Base-by-base conservation (phyloP, 768 basidiomycete species). In the Termitomyces sp. region DNA sequence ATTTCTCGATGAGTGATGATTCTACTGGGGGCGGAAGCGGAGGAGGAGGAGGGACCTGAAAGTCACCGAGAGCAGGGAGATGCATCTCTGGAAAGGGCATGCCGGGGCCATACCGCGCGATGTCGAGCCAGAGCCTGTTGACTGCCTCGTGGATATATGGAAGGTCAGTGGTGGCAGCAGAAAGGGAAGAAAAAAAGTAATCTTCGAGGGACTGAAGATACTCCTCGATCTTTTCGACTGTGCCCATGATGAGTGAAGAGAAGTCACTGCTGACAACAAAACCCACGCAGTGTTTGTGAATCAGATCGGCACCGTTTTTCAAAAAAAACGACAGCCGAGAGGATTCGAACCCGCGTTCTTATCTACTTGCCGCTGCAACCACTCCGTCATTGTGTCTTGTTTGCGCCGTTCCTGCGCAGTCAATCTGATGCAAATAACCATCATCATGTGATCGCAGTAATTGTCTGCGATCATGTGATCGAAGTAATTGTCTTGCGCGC, bases 61-160 rank as follows among this genome's bases (percentile, higher is more conserved):
- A 88, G 61, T 83, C 78, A 10, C 87, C 86, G 1, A 90, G 78
- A 35, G 78, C 78, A 17, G 87, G 84, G 45, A 88, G 70, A 60
- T 72, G 79, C 52, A 79, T 70, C 12, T 77, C 77, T 38, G 74
- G 76, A 56, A 81, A 75, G 19, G 80, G 77, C 61, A 90, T 76
- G 44, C 80, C 78, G 17, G 87, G 89, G 22, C 91, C 90, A 66
- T 88, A 91, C 54, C 91, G 84, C 45, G 87, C 78, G 58, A 93
- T 81, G 64, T 93, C 90, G 22, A 81, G 69, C 87, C 88, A 91
- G 54, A 92, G 74, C 24, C 83, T 79, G 60, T 87, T 78, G 21
- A 85, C 68, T 30, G 82, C 77, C 57, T 90, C 85, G 54, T 81
- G 80, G 45, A 90, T 71, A 60, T 77, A 81, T 40, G 84, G 82